Base-by-base conservation (phyloP, 371 early-diverging fungal species). In the Mucor velutinosus region DNA sequence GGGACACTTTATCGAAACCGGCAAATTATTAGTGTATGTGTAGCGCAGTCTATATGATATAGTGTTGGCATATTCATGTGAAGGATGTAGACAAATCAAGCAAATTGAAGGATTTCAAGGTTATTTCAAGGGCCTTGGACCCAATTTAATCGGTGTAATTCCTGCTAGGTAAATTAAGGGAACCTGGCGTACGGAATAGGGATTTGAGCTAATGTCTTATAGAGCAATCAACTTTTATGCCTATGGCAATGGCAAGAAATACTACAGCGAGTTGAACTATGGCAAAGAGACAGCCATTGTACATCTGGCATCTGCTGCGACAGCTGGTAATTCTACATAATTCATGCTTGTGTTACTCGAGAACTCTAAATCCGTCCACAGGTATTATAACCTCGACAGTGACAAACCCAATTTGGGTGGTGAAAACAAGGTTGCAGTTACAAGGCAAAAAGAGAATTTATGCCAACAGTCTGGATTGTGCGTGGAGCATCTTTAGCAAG, bases 371-470 rank as follows among this genome's bases (percentile, higher is more conserved):
- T 14, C 2, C 23, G 4, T 14, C 41, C 5, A 1, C 41, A 83
- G 84, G 86, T 21, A 77, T 92, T 41, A 83, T 91, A 8, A 94
- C 94, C 3, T 89, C 95, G 0, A 88, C 93, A 0, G 78, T 80
- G 12, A 96, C 98, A 10, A 97, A 95, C 74, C 99, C 99, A 0
- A 96, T 98, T 7, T 98, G 99, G 99, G 87, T 97, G 58, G 89
- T 97, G 57, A 97, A 97, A 73, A 98, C 98, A 0, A 80, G 99
- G 62, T 91, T 98, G 87, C 98, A 97, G 76, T 81, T 97, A 57
- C 94, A 93, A 77, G 75, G 81, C 4, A 72, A 79, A 2, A 70
- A 70, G 1, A 72, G 77, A 33, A 64, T 76, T 56, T 95, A 96
- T 80, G 77, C 77, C 51, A 94, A 88, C 80, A 92, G 92, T 64